Evolutionary conservation across 352 stramenopile genomes (phyloP), one percentile per base, ranked within the genome.

Genomic region (Pseudoperonospora humuli): DNA sequence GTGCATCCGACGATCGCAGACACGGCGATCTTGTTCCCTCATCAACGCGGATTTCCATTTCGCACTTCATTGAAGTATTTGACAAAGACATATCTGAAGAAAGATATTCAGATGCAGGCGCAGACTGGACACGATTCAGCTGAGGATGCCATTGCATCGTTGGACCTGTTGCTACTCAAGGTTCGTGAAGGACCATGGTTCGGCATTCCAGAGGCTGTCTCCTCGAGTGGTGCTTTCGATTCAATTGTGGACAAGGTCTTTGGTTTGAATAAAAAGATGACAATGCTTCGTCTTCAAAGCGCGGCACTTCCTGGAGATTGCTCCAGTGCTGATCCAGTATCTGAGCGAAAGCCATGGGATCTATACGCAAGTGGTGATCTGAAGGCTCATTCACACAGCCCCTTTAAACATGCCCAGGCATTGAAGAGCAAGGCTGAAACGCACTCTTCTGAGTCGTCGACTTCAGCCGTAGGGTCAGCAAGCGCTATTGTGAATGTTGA

Each of bases 11-110:
- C 56, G 3, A 66, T 91, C 24, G 75, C 61, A 1, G 84, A 95
- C 52, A 95, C 82, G 6, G 61, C 80, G 1, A 72, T 95, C 18
- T 36, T 95, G 45, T 95, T 86, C 33, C 77, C 77, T n/a, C 82
- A 95, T 47, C 56, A 78, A 39, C 76, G 79, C 1, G 82, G 81
- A 0, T 91, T 92, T 54, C 77, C 79, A 5, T 93, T 91, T 50
- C 74, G 78, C 25, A 72, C 76, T 19, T 89, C 75, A 17, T 63
- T 95, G 5, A 94, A 94, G 54, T 74, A 78, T 27, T 49, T 95
- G 38, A 83, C 73, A 1, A 86, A 91, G 49, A 92, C 77, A n/a
- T 93, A 72, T 37, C 45, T 95, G 23, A 52, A 63, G 23, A 78
- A 75, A 42, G 61, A 86, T 39, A 94, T 95, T 24, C 84, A 95